Evolutionary conservation across 768 basidiomycete genomes (phyloP), one percentile per base, ranked within the genome.

Genomic region (Phlebiopsis flavidoalba): DNA sequence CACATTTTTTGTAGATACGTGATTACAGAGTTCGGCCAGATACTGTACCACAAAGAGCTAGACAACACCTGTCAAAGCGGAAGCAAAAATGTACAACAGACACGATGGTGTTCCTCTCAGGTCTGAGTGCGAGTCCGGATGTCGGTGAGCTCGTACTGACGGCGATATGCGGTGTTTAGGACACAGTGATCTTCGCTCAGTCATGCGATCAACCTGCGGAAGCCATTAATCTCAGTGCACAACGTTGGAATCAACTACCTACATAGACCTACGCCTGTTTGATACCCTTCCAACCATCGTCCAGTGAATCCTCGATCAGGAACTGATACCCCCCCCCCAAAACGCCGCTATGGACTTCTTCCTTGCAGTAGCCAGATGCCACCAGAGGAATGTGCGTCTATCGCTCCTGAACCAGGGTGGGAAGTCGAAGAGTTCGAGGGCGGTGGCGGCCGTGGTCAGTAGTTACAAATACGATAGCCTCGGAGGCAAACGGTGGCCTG

Each of bases 261-360:
- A 21, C 48, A 49, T 49, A 19, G 19, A 58, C 58, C 58, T 65
- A 72, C 19, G 60, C 59, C 52, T 22, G 52, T 65, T 71, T 76
- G 47, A 73, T 71, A 43, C 76, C 75, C 56, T 79, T 79, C 91
- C 91, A 93, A 19, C 85, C 84, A 11, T 76, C 74, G 65, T 93
- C 88, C 52, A 79, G 73, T 0, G 91, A 79, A 70, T 96, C 95
- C 65, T 84, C 71, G 7, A 89, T 69, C 33, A 95, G 71, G 66
- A 96, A 95, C n/a, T 81, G 76, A 67, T 96, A 98, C 26, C n/a
- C n/a, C n/a, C n/a, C n/a, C n/a, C n/a, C 95, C 96, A 98, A 50
- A 83, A 77, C 51, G 80, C 68, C 3, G 86, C 83, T 35, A 98
- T 83, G 0, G 88, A 88, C n/a, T n/a, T n/a, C n/a, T n/a, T n/a